phyloP scores from a whole-genome alignment of 1,284 basidiomycete species.

The Irpex rosettiformis region DNA sequence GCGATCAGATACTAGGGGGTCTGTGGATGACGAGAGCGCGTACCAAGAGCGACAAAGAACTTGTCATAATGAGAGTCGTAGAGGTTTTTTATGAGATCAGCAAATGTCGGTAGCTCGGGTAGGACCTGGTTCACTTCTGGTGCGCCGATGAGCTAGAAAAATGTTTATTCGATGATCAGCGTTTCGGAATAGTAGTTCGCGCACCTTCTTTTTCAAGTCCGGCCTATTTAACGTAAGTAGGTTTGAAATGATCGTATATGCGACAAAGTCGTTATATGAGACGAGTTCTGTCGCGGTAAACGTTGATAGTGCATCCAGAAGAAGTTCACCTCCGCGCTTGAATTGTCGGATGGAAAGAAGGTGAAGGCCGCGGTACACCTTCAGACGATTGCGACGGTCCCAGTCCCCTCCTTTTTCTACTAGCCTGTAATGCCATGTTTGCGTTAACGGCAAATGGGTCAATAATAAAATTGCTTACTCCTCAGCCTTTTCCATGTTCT shows the following conservation, averaged over 20 bases:
- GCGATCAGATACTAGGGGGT: neutral
- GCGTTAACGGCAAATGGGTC: neutral
- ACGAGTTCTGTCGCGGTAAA: slow-evolving; percentile 93
- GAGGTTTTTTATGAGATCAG: slow-evolving; percentile 71
- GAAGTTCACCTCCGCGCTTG: slow-evolving; percentile 65
- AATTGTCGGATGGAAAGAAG: slow-evolving; percentile 84
- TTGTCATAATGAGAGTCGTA: slow-evolving; percentile 95
- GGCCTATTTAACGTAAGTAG: slow-evolving; percentile 78
- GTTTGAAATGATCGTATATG: slow-evolving; percentile 80
- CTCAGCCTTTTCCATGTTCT: slow-evolving; percentile 79
- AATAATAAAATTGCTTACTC: slow-evolving; percentile 49
- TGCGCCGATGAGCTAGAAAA: slow-evolving; percentile 56
- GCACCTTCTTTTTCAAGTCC: slow-evolving; percentile 92
- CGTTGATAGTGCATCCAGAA: slow-evolving; percentile 89
- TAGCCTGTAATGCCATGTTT: slow-evolving; percentile 47
- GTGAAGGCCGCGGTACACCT: slow-evolving; percentile 92
- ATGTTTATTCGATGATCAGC: neutral
- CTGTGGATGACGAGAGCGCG: slow-evolving; percentile 16
- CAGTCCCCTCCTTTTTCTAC: slow-evolving; percentile 98
- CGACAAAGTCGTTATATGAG: slow-evolving; percentile 90
- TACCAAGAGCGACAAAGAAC: slow-evolving; percentile 88
- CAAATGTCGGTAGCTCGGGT: slow-evolving; percentile 66
- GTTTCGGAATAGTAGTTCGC: slow-evolving; percentile 11
- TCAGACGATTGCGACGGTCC: slow-evolving; percentile 95
- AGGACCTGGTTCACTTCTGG: slow-evolving; percentile 74